Conservation (phyloP, 257 asterid species). For the Verbascum thapsus region DNA sequence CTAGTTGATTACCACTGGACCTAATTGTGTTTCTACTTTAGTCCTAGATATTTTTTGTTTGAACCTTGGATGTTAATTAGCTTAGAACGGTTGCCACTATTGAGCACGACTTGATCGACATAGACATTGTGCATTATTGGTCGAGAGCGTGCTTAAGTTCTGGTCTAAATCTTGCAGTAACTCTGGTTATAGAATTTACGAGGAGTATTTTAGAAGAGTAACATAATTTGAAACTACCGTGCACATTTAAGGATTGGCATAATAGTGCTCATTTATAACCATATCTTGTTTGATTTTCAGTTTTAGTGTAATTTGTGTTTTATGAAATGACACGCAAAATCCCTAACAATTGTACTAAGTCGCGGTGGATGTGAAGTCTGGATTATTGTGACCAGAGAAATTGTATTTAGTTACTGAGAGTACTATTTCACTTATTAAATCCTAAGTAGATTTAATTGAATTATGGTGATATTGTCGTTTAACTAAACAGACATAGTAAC, state of each 20-base stretch:
- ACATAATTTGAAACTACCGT: background rate
- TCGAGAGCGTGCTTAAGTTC: background rate
- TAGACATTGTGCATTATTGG: background rate
- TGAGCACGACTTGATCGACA: background rate
- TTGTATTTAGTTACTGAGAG: too few species aligned
- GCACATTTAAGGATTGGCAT: background rate
- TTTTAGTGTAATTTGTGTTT: constrained; percentile 3
- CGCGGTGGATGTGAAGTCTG: too few species aligned
- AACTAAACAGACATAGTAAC: too few species aligned
- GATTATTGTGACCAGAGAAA: too few species aligned
- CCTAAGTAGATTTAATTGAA: too few species aligned
- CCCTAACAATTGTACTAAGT: too few species aligned
- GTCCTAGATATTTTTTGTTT: constrained; percentile 1
- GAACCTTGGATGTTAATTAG: constrained; percentile 20
- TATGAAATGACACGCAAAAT: background rate
- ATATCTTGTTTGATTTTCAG: constrained; percentile 18
- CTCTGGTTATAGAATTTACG: constrained; percentile 5
- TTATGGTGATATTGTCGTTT: too few species aligned
- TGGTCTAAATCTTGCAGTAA: background rate
- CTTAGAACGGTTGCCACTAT: constrained; percentile 9
- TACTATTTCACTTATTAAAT: too few species aligned
- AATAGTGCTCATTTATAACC: constrained; percentile 1
- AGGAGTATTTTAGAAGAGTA: background rate
- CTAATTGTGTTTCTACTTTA: constrained; percentile 7
- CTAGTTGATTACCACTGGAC: constrained; percentile 9